Base-by-base conservation (phyloP, 2,329 filamentous ascomycete genomes). In the Arachnopeziza araneosa region DNA sequence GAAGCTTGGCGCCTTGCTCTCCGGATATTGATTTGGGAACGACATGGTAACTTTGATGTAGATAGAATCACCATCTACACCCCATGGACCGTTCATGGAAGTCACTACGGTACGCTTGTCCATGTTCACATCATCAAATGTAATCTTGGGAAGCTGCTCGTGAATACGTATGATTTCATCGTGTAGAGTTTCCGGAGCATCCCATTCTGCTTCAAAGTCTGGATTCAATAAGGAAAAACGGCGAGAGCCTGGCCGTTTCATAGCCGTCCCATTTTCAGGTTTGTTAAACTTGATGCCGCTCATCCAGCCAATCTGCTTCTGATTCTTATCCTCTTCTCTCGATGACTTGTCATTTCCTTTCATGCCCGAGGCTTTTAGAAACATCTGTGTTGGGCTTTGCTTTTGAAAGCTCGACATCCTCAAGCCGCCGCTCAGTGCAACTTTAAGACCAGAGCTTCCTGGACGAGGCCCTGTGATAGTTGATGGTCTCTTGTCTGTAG, bases 271-370 rank as follows among this genome's bases (percentile, higher is more conserved):
- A 52, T 62, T 66, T 6, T 70, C 65, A 50, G 63, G 67, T 51
- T 69, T 71, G 14, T 79, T 84, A 76, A 87, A 84, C 32, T 81
- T 85, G 61, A 88, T 85, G 5, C 85, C 85, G 68, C 84, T 86
- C 82, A 88, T 87, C 85, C 85, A 88, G 17, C 82, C 83, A 58
- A 88, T 84, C 63, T 87, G 84, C 23, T 67, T 83, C 64, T 86
- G 84, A 26, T 66, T 73, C 52, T 70, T 67, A 17, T 74, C 73
- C n/a, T 77, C 73, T 23, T 57, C 52, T 55, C 69, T 69, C 0
- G 55, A 51, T 17, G 51, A 24, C 51, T 66, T 68, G 19, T 69
- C 67, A 44, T 71, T 72, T n/a, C 64, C 63, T 62, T 67, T 70
- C 70, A 72, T 70, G n/a, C 65, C 65, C 44, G 70, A 65, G 51